Conservation (phyloP, 2,329 filamentous ascomycete genomes). For the Dothideomycetes sp. region DNA sequence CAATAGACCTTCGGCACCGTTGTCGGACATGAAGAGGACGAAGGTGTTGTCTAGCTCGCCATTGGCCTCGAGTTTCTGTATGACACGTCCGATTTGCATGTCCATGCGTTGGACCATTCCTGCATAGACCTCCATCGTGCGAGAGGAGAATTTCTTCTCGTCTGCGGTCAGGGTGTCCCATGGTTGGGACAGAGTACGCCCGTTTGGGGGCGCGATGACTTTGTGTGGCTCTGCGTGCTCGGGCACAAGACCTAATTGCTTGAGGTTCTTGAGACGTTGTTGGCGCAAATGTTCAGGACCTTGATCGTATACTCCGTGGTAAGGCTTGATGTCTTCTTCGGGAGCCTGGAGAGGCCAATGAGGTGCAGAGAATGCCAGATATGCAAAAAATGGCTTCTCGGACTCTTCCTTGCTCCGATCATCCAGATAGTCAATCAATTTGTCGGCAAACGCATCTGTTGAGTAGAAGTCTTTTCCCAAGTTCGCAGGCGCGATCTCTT, state of each 20-base stretch:
- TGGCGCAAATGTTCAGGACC: constrained; percentile 17
- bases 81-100: constrained; percentile 21
- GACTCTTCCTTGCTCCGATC: constrained; percentile 11
- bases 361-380: constrained; percentile 19
- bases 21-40: constrained; percentile 28
- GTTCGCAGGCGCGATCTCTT: constrained; percentile 11
- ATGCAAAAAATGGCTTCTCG: constrained; percentile 20
- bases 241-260: constrained; percentile 14
- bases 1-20: constrained; percentile 25
- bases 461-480: constrained; percentile 21
- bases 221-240: constrained; percentile 15
- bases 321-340: constrained; percentile 14
- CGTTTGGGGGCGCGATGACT: constrained; percentile 13
- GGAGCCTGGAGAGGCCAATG: constrained; percentile 22
- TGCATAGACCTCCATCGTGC: constrained; percentile 26
- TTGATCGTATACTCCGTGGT: constrained; percentile 17
- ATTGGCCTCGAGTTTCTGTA: constrained; percentile 19
- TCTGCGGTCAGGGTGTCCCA: constrained; percentile 17
- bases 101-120: constrained; percentile 27
- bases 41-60: constrained; percentile 26
- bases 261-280: constrained; percentile 15
- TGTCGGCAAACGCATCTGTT: constrained; percentile 19
- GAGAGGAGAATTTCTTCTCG: constrained; percentile 28
- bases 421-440: constrained; percentile 18
- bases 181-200: constrained; percentile 9